Base-by-base conservation (phyloP, 2,329 filamentous ascomycete genomes). In the Zelopaecilomyces penicillatus region DNA sequence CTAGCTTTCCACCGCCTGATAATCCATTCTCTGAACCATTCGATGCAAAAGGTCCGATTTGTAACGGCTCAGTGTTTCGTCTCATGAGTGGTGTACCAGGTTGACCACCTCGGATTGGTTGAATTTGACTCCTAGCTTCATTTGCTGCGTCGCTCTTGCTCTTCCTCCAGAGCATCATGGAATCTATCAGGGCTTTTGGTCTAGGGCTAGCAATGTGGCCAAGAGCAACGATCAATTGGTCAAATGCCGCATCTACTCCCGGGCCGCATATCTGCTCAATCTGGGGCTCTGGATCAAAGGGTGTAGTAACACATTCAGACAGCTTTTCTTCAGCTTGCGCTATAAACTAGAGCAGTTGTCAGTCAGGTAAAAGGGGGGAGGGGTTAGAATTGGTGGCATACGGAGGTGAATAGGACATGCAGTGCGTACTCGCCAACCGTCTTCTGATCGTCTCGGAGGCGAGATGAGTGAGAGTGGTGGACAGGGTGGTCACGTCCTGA, bases 391-490 rank as follows among this genome's bases (percentile, higher is more conserved):
- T 5, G 10, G n/a, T 5, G 29, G 70, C 78, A 65, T 64, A 87
- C 83, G 49, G 90, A 89, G 53, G 93, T 97, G 66, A 97, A 96
- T 37, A 98, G 72, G 55, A 97, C 91, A 65, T 97, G 91, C 49
- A 98, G 72, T 19, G 93, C 93, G 76, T 95, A 97, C 70, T 98
- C 93, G 44, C 89, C 90, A n/a, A 96, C 90, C 0, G 90, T 96
- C 65, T 91, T 95, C 52, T 85, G 79, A 51, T 95, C 87, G 43
- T 84, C 79, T 54, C 80, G 73, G 56, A 83, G 79, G 44, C 80
- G 76, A 41, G 83, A 83, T 32, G 86, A 91, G 57, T 88, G 82
- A 11, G 86, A 87, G 54, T 82, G 83, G 58, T 90, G 81, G 58
- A 85, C 83, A 5, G 75, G 70, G 60, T 87, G 83, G 50, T 89